phyloP scores from a whole-genome alignment of 2,329 filamentous ascomycete species.

The Thelonectria olida region DNA sequence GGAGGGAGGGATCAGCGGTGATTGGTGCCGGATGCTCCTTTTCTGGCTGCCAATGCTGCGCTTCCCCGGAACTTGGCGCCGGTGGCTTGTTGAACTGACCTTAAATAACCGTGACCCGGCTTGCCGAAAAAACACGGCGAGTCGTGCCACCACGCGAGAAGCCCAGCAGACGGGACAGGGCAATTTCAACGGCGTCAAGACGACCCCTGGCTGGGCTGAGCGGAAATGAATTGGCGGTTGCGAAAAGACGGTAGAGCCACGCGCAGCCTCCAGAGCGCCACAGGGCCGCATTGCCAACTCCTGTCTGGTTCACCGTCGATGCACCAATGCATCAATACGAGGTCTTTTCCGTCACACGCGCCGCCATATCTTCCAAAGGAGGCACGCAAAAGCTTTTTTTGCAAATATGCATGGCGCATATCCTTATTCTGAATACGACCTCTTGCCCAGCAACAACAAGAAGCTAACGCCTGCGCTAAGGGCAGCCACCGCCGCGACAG shows the following conservation, averaged over 20 bases:
- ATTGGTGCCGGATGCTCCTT: background rate
- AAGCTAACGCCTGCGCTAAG: background rate
- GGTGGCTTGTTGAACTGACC: background rate
- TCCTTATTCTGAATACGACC: background rate
- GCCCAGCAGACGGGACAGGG: background rate
- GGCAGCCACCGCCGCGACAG: background rate
- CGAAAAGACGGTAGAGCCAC: background rate
- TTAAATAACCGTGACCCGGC: background rate
- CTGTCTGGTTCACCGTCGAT: background rate
- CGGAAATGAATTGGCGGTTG: background rate
- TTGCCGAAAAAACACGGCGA: background rate
- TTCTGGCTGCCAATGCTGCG: background rate
- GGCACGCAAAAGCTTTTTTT: background rate
- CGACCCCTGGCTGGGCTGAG: background rate
- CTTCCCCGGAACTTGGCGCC: slow-evolving; percentile 7
- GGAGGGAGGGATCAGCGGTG: slow-evolving; percentile 2
- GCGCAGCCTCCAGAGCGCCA: background rate
- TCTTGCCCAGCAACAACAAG: background rate
- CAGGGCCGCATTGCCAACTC: background rate
- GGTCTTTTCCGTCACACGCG: background rate
- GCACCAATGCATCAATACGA: background rate
- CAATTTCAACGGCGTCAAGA: background rate
- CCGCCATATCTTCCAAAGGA: background rate
- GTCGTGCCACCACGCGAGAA: background rate
- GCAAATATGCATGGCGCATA: background rate